Evolutionary conservation across 148 eudicot genomes (phyloP).

Genomic region (Rhododendron kiyosumense): DNA sequence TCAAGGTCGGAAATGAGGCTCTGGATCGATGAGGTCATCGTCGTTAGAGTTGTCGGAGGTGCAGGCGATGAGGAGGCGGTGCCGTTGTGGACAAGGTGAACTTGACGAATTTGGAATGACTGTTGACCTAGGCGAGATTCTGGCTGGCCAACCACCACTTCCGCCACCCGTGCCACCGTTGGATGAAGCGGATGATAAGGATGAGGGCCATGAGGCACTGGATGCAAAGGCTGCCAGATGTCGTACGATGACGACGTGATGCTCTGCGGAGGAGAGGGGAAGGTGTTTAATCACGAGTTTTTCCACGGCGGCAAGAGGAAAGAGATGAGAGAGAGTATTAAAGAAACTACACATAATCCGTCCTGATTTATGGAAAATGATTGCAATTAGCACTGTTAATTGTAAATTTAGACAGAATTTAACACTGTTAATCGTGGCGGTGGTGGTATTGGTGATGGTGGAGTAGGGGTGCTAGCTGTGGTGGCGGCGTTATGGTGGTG

Average conservation of each 20-base stretch:
- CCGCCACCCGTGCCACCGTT: constrained; percentile 8
- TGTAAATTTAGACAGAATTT: too few relatives aligned
- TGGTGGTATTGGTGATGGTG: too few relatives aligned
- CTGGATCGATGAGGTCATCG: constrained; percentile 21
- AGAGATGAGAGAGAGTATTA: not conserved
- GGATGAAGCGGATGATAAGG: not conserved
- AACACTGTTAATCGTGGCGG: too few relatives aligned
- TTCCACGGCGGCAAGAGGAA: constrained; percentile 1
- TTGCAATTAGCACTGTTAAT: too few relatives aligned
- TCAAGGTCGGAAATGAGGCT: constrained; percentile 50
- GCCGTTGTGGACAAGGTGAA: constrained; percentile 40
- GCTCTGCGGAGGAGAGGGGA: not conserved
- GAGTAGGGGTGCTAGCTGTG: too few relatives aligned
- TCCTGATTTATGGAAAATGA: too few relatives aligned
- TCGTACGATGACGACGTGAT: constrained; percentile 14
- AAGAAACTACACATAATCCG: too few relatives aligned
- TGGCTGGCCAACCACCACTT: constrained; percentile 24
- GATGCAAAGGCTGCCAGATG: not conserved
- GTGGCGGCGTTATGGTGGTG: too few relatives aligned
- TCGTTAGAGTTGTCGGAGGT: constrained; percentile 65
- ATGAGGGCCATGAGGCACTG: not conserved
- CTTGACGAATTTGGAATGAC: constrained; percentile 51
- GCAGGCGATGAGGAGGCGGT: constrained; percentile 40
- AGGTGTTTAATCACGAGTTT: not conserved
- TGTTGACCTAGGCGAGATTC: constrained; percentile 7